A percentile compares a stretch with the other conserved stretches of the same genome.
These are phyloP conservation scores for Kodamaea ohmeri DNA, from an alignment of 1,139 yeast genomes.

Conservation along the genomic window DNA sequence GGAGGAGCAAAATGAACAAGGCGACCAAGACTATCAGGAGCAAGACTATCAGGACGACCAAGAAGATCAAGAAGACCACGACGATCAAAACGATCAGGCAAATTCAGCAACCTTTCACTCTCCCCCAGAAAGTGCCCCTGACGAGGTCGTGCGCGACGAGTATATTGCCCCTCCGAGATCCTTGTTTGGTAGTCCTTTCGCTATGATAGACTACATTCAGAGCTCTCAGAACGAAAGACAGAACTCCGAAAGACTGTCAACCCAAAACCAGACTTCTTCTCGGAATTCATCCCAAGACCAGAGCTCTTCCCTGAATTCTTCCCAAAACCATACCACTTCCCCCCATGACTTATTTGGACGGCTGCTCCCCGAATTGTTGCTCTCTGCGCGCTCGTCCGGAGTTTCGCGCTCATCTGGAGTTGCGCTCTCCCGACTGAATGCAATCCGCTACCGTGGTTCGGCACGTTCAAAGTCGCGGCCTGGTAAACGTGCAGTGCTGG, in stretches of 20 bases:
- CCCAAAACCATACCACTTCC: conserved; percentile 6
- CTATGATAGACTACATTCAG: neutral
- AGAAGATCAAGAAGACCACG: too few relatives aligned
- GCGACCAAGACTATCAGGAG: conserved; percentile 1
- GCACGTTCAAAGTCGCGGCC: conserved; percentile 1
- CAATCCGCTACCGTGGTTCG: conserved; percentile 12
- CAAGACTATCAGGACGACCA: neutral
- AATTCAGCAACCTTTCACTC: too few relatives aligned
- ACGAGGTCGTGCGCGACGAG: conserved; percentile 9
- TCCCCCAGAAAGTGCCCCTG: neutral
- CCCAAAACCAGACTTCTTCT: too few relatives aligned
- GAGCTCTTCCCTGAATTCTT: conserved; percentile 8
- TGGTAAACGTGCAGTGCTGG: conserved; percentile 2
- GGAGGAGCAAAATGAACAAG: neutral
- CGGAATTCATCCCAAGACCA: too few relatives aligned
- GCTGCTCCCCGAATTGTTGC: too few relatives aligned
- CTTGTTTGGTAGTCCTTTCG: neutral
- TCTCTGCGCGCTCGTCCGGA: too few relatives aligned
- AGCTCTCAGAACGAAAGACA: conserved; percentile 1
- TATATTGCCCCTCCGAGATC: conserved; percentile 6
- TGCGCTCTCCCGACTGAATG: conserved; percentile 18
- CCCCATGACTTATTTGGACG: too few relatives aligned
- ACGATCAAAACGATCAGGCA: too few relatives aligned
- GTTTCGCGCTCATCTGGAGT: conserved; percentile 12
- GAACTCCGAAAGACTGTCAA: conserved; percentile 4